phyloP scores from a whole-genome alignment of 257 asterid genomes.

The Gentiana dahurica region DNA sequence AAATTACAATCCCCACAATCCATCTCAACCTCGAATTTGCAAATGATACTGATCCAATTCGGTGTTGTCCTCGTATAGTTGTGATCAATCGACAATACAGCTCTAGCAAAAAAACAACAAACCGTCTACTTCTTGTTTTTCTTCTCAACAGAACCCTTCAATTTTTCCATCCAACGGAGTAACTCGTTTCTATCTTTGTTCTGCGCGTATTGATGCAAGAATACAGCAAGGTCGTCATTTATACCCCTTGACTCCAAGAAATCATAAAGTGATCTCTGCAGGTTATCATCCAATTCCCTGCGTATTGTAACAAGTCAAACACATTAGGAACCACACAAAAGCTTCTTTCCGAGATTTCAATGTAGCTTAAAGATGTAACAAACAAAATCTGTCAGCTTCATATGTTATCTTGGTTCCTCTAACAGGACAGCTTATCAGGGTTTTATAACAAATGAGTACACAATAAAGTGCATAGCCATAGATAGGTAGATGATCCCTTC shows the following conservation, averaged over 20 bases:
- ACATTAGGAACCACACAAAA: conserved; percentile 1
- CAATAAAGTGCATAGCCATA: too few species aligned
- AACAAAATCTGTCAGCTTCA: background rate
- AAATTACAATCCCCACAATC: too few species aligned
- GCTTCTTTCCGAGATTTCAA: background rate
- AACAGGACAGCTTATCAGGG: too few species aligned
- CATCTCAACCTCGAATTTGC: too few species aligned
- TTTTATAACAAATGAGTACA: too few species aligned
- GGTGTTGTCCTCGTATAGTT: too few species aligned
- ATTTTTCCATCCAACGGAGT: conserved; percentile 62
- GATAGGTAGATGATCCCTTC: too few species aligned
- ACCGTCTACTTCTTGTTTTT: conserved; percentile 16
- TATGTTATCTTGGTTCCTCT: background rate
- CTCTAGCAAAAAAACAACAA: too few species aligned
- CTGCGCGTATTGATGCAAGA: conserved; percentile 54
- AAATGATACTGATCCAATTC: too few species aligned
- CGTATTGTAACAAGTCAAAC: conserved; percentile 11
- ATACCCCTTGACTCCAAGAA: conserved; percentile 76
- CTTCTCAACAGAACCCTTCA: conserved; percentile 46
- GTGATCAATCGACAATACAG: too few species aligned
- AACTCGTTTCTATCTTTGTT: conserved; percentile 78
- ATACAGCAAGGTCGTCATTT: conserved; percentile 55
- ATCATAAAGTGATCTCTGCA: conserved; percentile 65
- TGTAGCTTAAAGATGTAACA: background rate
- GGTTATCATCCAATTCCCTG: conserved; percentile 77